Evolutionary conservation across 257 asterid species (phyloP).

Genomic region (Penstemon newberryi): DNA sequence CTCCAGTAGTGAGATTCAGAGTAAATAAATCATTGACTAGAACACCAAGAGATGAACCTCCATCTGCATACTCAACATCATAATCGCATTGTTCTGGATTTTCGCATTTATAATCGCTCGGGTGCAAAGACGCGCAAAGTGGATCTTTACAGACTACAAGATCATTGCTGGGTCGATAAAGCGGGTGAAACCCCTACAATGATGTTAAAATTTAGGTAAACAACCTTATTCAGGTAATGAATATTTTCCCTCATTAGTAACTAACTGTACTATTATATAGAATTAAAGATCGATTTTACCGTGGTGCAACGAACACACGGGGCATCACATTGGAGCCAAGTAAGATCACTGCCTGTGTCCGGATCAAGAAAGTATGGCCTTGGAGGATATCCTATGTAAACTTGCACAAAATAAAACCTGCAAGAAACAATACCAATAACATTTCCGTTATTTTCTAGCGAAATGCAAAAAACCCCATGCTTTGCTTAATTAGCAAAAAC

Average conservation of each 20-base stretch:
- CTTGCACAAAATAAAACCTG: slow-evolving; percentile 88
- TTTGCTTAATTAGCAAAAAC: too few species aligned
- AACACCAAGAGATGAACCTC: slow-evolving; percentile 97
- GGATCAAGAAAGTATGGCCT: slow-evolving; percentile 97
- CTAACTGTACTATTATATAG: too few species aligned
- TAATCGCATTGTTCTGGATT: slow-evolving; percentile 89
- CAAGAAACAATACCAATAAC: slow-evolving; percentile 23
- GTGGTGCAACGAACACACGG: slow-evolving; percentile 92
- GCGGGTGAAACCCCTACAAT: slow-evolving; percentile 86
- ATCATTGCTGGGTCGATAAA: slow-evolving; percentile 85
- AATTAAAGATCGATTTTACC: slow-evolving; percentile 34
- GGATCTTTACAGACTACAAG: slow-evolving; percentile 84
- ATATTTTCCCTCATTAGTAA: background rate
- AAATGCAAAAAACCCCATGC: too few species aligned
- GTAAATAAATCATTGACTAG: slow-evolving; percentile 69
- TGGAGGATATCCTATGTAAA: slow-evolving; percentile 80
- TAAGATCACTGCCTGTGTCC: slow-evolving; percentile 97
- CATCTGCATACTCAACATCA: slow-evolving; percentile 98
- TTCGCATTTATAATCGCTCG: slow-evolving; percentile 70
- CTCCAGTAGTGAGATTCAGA: slow-evolving; percentile 67
- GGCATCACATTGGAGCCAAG: slow-evolving; percentile 99
- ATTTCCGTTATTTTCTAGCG: background rate
- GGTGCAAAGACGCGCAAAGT: slow-evolving; percentile 84
- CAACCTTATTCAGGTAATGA: background rate
- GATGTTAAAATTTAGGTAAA: background rate